phyloP scores from a whole-genome alignment of 202 grass and related monocot species.

The Hordeum pubiflorum region DNA sequence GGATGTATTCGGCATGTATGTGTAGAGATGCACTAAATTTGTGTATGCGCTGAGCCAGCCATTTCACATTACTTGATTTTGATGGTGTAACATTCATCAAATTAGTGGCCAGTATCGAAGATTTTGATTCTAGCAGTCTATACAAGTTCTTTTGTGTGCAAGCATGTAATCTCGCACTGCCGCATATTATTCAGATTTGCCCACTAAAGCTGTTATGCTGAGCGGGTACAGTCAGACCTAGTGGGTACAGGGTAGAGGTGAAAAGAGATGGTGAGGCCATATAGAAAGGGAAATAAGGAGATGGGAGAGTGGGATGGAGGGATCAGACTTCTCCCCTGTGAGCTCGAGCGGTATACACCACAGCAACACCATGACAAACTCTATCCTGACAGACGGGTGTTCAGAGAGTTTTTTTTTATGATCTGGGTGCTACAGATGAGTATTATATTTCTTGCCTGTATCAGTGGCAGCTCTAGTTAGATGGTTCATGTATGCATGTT shows the following conservation, averaged over 20 bases:
- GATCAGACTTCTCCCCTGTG: neutral
- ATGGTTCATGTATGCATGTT: neutral
- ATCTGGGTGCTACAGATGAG: neutral
- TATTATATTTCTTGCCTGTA: neutral
- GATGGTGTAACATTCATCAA: neutral
- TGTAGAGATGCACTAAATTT: slow-evolving; percentile 9
- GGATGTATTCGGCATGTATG: neutral
- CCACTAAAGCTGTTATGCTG: too few species aligned
- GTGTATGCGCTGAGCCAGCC: neutral
- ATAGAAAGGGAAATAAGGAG: neutral
- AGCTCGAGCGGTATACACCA: neutral
- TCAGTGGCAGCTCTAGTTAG: neutral
- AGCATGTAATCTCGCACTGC: neutral
- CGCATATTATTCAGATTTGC: too few species aligned
- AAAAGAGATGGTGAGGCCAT: neutral
- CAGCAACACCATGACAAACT: neutral
- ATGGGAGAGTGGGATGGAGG: neutral
- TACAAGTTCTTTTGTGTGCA: neutral
- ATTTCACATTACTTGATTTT: slow-evolving; percentile 1
- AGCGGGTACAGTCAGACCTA: neutral
- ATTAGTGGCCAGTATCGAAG: neutral
- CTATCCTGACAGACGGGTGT: neutral
- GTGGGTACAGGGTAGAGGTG: neutral
- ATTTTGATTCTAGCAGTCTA: neutral
- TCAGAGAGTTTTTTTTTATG: neutral